phyloP scores from a whole-genome alignment of 768 basidiomycete species.

The Hypsizygus marmoreus region DNA sequence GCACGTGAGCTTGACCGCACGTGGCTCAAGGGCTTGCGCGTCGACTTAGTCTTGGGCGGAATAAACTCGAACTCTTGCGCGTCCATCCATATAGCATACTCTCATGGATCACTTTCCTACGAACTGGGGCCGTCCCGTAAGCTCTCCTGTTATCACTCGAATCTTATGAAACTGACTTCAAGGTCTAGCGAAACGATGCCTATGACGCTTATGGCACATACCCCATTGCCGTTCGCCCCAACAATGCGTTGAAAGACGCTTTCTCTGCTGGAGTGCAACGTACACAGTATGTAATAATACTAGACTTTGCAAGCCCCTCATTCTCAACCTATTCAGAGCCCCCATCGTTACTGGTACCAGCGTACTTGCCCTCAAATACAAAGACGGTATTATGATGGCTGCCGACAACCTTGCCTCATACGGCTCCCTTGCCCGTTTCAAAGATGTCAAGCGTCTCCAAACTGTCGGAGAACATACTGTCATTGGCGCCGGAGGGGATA shows the following conservation, averaged over 20 bases:
- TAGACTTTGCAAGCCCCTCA: not conserved
- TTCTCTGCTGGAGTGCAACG: conserved; percentile 71
- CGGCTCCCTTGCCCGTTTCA: conserved; percentile 96
- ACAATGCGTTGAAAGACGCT: conserved; percentile 50
- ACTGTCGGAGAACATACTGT: conserved; percentile 82
- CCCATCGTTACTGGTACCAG: conserved; percentile 98
- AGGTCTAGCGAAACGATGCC: conserved; percentile 67
- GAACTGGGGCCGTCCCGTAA: conserved; percentile 80
- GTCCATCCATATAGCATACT: not conserved
- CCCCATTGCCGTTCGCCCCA: conserved; percentile 66
- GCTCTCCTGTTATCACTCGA: conserved; percentile 17
- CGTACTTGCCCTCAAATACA: conserved; percentile 91
- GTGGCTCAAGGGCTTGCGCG: too few relatives aligned
- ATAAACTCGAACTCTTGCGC: too few relatives aligned
- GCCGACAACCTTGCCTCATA: conserved; percentile 98
- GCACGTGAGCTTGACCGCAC: too few relatives aligned
- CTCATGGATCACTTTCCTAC: conserved; percentile 83
- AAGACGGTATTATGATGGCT: conserved; percentile 97
- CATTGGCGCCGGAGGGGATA: conserved; percentile 92
- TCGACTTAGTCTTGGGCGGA: conserved; percentile 10
- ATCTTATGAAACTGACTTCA: not conserved
- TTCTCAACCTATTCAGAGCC: conserved; percentile 48
- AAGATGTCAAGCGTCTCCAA: conserved; percentile 88
- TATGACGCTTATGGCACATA: conserved; percentile 78
- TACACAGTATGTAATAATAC: conserved; percentile 63